These are phyloP conservation scores for Colletotrichum zoysiae DNA, from an alignment of 2,329 filamentous ascomycete genomes.

Conservation along the genomic window DNA sequence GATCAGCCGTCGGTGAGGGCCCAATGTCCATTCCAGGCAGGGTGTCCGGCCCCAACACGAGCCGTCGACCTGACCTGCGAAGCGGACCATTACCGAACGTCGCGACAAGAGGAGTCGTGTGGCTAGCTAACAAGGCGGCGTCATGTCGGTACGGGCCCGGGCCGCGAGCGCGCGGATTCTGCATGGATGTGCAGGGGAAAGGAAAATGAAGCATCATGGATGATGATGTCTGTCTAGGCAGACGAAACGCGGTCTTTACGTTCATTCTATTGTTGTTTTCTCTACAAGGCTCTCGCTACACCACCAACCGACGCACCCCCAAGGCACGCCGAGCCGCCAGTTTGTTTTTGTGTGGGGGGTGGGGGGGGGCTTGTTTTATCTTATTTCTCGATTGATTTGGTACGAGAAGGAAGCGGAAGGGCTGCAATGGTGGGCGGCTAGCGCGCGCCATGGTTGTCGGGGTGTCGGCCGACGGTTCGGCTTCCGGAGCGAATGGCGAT, in stretches of 20 bases:
- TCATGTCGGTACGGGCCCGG: not conserved
- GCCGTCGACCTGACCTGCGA: not conserved
- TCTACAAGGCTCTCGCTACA: not conserved
- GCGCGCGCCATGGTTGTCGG: not conserved
- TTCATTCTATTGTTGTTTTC: not conserved
- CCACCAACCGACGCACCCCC: not conserved
- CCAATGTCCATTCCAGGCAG: not conserved
- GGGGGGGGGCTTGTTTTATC: not conserved
- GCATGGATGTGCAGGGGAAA: not conserved
- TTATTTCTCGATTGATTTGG: not conserved
- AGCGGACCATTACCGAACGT: not conserved
- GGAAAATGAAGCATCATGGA: not conserved
- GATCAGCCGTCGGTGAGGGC: not conserved
- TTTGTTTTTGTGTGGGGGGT: no score
- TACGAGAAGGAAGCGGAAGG: not conserved
- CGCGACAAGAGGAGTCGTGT: not conserved
- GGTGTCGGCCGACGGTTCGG: not conserved
- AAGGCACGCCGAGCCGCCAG: not conserved
- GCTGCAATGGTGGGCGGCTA: not conserved
- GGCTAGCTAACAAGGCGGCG: not conserved
- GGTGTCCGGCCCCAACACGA: not conserved
- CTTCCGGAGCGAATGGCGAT: not conserved
- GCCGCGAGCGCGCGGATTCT: not conserved
- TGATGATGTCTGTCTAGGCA: not conserved
- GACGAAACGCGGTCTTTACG: not conserved